phyloP scores from a whole-genome alignment of 2,329 filamentous ascomycete species.

The Aspergillus fumigatus region DNA sequence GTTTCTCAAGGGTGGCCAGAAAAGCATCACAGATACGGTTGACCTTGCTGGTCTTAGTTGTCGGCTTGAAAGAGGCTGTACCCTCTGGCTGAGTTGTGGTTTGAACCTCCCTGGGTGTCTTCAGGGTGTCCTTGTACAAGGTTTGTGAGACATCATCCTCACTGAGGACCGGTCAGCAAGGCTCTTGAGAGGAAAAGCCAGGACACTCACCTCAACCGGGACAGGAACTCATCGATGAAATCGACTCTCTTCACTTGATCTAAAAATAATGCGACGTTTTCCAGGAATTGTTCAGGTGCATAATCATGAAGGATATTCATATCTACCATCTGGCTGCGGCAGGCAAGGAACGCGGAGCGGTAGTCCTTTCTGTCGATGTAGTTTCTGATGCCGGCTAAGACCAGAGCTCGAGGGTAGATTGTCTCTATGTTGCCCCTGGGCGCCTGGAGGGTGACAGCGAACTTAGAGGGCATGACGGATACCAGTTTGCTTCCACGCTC shows the following conservation, averaged over 20 bases:
- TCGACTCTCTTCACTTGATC: slow-evolving; percentile 77
- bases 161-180: slow-evolving; percentile 36
- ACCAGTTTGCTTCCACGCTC: slow-evolving; percentile 85
- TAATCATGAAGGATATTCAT: slow-evolving; percentile 98
- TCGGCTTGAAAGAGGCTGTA: slow-evolving; percentile 10
- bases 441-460: slow-evolving; percentile 87
- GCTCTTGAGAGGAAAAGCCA: not conserved
- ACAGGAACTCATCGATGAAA: slow-evolving; percentile 86
- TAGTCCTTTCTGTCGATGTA: slow-evolving; percentile 80
- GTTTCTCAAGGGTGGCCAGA: slow-evolving; percentile 60
- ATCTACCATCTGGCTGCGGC: slow-evolving; percentile 88
- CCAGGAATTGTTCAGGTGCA: slow-evolving; percentile 78
- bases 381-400: slow-evolving; percentile 80
- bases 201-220: slow-evolving; percentile 64
- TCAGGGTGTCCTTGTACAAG: slow-evolving; percentile 85
- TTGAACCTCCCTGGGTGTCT: slow-evolving; percentile 33
- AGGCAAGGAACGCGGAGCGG: slow-evolving; percentile 76
- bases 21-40: slow-evolving; percentile 87
- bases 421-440: slow-evolving; percentile 93
- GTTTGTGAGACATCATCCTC: slow-evolving; percentile 91
- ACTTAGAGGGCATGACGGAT: slow-evolving; percentile 81
- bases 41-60: slow-evolving; percentile 57
- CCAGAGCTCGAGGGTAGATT: slow-evolving; percentile 86
- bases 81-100: slow-evolving; percentile 22
- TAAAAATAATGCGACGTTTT: slow-evolving; percentile 70